Conservation (phyloP, 768 basidiomycete species). For the Suillus tomentosus region DNA sequence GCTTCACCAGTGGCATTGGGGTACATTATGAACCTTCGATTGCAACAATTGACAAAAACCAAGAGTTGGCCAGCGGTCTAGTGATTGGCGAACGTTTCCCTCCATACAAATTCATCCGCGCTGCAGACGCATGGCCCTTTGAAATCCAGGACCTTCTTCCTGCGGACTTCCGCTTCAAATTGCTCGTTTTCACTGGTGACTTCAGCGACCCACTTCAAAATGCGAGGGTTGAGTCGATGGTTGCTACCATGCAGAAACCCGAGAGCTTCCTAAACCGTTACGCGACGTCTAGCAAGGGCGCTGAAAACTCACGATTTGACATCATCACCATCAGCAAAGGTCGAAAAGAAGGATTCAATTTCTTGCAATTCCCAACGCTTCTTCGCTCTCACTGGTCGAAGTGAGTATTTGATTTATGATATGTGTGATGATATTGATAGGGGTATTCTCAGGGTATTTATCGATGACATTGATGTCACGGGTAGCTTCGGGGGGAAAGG, state of each 20-base stretch:
- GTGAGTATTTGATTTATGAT: conserved; percentile 25
- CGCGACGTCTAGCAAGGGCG: conserved; percentile 19
- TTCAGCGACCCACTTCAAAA: conserved; percentile 25
- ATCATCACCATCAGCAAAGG: conserved; percentile 30
- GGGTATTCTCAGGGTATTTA: conserved; percentile 46
- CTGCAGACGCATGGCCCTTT: conserved; percentile 45
- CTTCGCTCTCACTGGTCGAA: conserved; percentile 45
- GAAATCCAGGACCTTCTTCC: conserved; percentile 54
- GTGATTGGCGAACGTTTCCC: conserved; percentile 52
- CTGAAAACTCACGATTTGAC: conserved; percentile 33
- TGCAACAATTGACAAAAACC: conserved; percentile 36
- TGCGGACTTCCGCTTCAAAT: conserved; percentile 50
- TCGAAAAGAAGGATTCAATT: conserved; percentile 36
- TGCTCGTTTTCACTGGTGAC: conserved; percentile 49
- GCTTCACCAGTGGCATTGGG: conserved; percentile 50
- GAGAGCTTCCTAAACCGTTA: conserved; percentile 31
- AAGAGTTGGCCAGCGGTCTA: conserved; percentile 40
- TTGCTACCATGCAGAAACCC: conserved; percentile 27
- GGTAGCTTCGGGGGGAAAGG: conserved; percentile 52
- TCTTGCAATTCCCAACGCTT: conserved; percentile 32
- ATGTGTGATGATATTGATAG: background rate
- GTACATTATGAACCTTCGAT: conserved; percentile 49
- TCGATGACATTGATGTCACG: conserved; percentile 55
- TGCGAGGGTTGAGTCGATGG: conserved; percentile 28
- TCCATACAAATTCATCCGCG: conserved; percentile 48